These are phyloP conservation scores for Nemania sp. DNA, from an alignment of 2,329 filamentous ascomycete species.

Conservation along the genomic window DNA sequence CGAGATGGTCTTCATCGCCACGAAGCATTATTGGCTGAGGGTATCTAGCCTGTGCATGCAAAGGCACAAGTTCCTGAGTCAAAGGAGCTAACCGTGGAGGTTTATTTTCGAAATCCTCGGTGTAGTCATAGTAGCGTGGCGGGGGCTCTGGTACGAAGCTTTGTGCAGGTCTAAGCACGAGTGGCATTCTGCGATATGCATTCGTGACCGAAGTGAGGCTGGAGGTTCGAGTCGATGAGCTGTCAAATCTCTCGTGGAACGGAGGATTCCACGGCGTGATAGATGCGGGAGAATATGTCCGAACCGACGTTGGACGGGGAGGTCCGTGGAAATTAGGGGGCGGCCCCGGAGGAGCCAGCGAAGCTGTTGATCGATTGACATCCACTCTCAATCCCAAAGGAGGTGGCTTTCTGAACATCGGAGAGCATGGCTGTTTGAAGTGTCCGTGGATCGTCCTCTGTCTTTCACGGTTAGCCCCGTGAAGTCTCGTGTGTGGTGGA, in stretches of 20 bases:
- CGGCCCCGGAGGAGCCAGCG: slow-evolving; percentile 38
- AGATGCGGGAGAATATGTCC: slow-evolving; percentile 44
- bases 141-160: slow-evolving; percentile 29
- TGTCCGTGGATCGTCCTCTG: slow-evolving; percentile 51
- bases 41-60: slow-evolving; percentile 28
- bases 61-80: slow-evolving; percentile 28
- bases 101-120: slow-evolving; percentile 51
- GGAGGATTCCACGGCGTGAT: slow-evolving; percentile 38
- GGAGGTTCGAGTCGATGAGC: slow-evolving; percentile 46
- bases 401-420: slow-evolving; percentile 42
- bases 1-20: slow-evolving; percentile 32
- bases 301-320: slow-evolving; percentile 28
- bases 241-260: slow-evolving; percentile 41
- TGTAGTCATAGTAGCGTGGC: slow-evolving; percentile 57
- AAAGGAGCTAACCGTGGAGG: slow-evolving; percentile 23
- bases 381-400: slow-evolving; percentile 47
- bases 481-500: not conserved
- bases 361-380: slow-evolving; percentile 46
- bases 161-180: slow-evolving; percentile 31
- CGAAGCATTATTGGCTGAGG: slow-evolving; percentile 31
- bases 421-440: slow-evolving; percentile 45
- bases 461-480: slow-evolving; percentile 15
- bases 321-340: slow-evolving; percentile 29
- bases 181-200: slow-evolving; percentile 46
- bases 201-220: slow-evolving; percentile 56